Conservation (phyloP, 306 rosid species). For the Citrullus colocynthis region DNA sequence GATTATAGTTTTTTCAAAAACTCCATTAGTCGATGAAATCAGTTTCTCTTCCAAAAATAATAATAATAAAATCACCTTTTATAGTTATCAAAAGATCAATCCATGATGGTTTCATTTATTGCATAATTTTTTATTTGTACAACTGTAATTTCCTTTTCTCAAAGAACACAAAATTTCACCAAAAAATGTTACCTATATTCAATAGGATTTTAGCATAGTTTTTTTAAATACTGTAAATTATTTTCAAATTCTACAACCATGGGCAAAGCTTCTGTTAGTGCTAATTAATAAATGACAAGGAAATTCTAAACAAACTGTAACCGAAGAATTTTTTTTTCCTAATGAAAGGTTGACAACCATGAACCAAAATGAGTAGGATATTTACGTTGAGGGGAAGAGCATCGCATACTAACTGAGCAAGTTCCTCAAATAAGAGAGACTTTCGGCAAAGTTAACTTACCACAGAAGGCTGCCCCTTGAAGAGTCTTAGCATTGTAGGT, state of each 20-base stretch:
- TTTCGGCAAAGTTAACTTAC: constrained; percentile 23
- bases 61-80: not conserved
- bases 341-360: not conserved
- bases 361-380: not conserved
- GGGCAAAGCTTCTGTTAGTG: not conserved
- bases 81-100: not conserved
- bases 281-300: not conserved
- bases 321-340: not conserved
- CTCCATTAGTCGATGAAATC: too few relatives aligned
- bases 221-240: not conserved
- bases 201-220: not conserved
- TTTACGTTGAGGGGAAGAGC: not conserved
- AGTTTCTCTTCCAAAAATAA: too few relatives aligned
- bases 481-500: constrained; percentile 86
- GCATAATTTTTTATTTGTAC: not conserved
- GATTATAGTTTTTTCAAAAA: too few relatives aligned
- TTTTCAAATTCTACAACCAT: not conserved
- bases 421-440: not conserved
- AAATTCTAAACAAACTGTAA: not conserved
- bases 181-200: not conserved
- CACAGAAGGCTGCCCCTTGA: constrained; percentile 78
- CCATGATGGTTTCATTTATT: not conserved
- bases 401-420: too few relatives aligned
- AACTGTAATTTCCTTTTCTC: not conserved
- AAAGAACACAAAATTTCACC: not conserved